A percentile compares a stretch with the other conserved stretches of the same genome.
Evolutionary conservation across 345 rosid species (phyloP).

Genomic region (Hibiscus trionum): DNA sequence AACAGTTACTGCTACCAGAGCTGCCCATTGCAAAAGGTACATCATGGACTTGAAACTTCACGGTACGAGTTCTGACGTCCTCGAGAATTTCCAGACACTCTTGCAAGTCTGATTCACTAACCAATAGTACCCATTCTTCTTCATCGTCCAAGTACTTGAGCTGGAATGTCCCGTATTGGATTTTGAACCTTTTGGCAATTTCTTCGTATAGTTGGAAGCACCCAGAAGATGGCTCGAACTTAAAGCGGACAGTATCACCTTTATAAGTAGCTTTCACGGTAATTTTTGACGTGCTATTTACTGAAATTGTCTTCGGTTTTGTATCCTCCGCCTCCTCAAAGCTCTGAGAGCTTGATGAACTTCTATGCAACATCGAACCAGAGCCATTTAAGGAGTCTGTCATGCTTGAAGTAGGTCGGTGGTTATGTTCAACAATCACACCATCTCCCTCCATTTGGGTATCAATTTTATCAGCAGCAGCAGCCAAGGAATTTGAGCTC

Average conservation of each 20-base stretch:
- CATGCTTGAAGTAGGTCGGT: slow-evolving; percentile 43
- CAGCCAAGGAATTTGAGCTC: slow-evolving; percentile 35
- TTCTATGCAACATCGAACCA: slow-evolving; percentile 39
- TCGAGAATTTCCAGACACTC: slow-evolving; percentile 80
- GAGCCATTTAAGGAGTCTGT: slow-evolving; percentile 62
- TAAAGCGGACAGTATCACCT: slow-evolving; percentile 68
- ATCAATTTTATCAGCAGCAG: slow-evolving; percentile 28
- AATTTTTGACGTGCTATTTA: slow-evolving; percentile 36
- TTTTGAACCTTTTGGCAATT: slow-evolving; percentile 62
- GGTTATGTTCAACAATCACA: slow-evolving; percentile 35
- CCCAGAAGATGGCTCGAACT: slow-evolving; percentile 58
- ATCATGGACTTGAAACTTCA: slow-evolving; percentile 66
- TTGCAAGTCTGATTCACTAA: slow-evolving; percentile 63
- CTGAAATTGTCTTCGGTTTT: slow-evolving; percentile 22
- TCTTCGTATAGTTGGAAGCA: slow-evolving; percentile 67
- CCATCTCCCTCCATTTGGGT: slow-evolving; percentile 34
- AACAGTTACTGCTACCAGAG: slow-evolving; percentile 57
- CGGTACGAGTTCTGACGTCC: slow-evolving; percentile 37
- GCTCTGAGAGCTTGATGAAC: slow-evolving; percentile 55
- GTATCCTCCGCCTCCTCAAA: slow-evolving; percentile 38
- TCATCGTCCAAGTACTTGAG: slow-evolving; percentile 84
- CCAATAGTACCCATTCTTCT: slow-evolving; percentile 83
- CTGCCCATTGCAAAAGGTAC: slow-evolving; percentile 40
- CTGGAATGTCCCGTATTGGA: slow-evolving; percentile 61
- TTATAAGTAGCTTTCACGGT: slow-evolving; percentile 70